Evolutionary conservation across 768 basidiomycete species (phyloP), one percentile per base, ranked within the genome.

Genomic region (Kwoniella pini): DNA sequence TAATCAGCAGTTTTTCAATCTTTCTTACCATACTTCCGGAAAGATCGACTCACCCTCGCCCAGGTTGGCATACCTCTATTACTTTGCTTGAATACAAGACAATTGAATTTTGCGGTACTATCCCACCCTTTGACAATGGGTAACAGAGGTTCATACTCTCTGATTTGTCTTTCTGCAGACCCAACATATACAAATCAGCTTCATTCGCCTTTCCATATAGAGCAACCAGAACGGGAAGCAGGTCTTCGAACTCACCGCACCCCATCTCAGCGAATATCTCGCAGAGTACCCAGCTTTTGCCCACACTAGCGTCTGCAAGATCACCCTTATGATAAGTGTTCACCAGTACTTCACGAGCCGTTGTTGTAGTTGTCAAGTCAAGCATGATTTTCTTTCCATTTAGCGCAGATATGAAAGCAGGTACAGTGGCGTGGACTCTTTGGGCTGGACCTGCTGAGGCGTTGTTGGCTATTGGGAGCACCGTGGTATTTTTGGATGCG

Each of bases 221-320:
- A 46, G 19, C 4, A 30, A n/a, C n/a, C n/a, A 12, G 48, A 50
- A 31, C 6, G n/a, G 15, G 2, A 46, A 27, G 40, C 19, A 21
- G 49, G 11, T 10, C 42, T 24, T 46, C 6, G 12, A 26, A 77
- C 81, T 63, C 73, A 94, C 93, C 93, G 86, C 94, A 88, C 60
- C 92, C 93, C 72, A 93, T 88, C 71, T 93, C 90, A 64, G 90
- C 88, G 31, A 89, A 89, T 27, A 94, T 78, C 79, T 98, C 95
- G 76, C 85, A 94, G 27, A 98, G 76, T 83, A 93, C 91, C 90
- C 91, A 96, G 5, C 85, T 86, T 30, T 67, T 69, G 17, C 71
- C 77, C 4, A 83, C 86, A n/a, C 78, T 81, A 0, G 84, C 84
- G 2, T 60, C 68, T 9, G 78, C 79, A 19, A 95, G 77, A 56